These are phyloP conservation scores for Fragaria ananassa DNA, from an alignment of 306 rosid genomes.

Conservation along the genomic window DNA sequence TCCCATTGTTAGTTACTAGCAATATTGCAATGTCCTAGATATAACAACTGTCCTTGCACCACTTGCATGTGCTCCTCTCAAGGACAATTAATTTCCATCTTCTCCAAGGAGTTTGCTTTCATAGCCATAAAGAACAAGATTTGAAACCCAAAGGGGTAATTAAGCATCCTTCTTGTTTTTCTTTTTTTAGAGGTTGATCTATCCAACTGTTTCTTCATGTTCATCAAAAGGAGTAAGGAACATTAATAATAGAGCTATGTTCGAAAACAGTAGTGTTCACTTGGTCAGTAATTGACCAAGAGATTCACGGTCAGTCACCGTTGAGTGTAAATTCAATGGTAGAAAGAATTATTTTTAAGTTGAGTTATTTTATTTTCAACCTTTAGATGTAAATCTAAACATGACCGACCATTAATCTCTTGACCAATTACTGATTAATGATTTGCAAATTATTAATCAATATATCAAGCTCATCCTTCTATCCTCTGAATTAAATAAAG, in stretches of 20 bases:
- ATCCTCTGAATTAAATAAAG: background rate
- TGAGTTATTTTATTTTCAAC: too few relatives aligned
- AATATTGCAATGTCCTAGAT: background rate
- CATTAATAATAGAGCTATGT: background rate
- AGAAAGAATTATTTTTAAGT: too few relatives aligned
- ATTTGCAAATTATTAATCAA: background rate
- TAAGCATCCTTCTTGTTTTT: too few relatives aligned
- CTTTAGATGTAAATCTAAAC: too few relatives aligned
- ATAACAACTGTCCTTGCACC: background rate
- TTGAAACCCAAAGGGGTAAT: too few relatives aligned
- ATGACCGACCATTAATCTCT: too few relatives aligned
- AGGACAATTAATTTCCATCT: background rate
- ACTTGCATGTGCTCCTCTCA: background rate
- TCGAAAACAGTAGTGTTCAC: background rate
- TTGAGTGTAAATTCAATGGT: too few relatives aligned
- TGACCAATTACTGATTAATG: background rate
- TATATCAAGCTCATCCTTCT: background rate
- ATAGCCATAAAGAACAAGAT: too few relatives aligned
- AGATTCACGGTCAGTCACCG: too few relatives aligned
- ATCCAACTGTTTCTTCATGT: too few relatives aligned
- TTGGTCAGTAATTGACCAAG: too few relatives aligned
- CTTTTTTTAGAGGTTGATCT: too few relatives aligned
- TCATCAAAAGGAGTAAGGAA: background rate
- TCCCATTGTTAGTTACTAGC: background rate
- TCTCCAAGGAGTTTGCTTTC: background rate